Conservation (phyloP, 1,284 basidiomycete species). For the Ganoderma sinense region DNA sequence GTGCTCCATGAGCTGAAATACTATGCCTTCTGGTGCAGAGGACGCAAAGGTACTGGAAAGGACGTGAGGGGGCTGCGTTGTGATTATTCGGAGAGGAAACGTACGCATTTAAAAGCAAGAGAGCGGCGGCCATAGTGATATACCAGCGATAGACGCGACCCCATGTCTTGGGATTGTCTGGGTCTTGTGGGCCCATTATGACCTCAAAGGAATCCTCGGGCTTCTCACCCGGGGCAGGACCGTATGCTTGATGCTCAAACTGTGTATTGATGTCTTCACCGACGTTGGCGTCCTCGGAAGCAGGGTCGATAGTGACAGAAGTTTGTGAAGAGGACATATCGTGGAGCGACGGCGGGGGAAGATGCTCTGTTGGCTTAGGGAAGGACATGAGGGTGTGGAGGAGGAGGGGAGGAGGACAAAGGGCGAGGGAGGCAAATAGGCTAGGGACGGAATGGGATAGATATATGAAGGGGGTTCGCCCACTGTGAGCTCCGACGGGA, state of each 20-base stretch:
- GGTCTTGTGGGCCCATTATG: slow-evolving; percentile 46
- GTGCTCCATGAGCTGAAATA: slow-evolving; percentile 52
- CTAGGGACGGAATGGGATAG: neutral
- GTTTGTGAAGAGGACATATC: slow-evolving; percentile 6
- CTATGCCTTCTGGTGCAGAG: slow-evolving; percentile 59
- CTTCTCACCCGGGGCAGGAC: slow-evolving; percentile 39
- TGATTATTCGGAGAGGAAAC: slow-evolving; percentile 27
- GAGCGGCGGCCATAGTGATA: slow-evolving; percentile 63
- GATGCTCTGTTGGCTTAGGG: neutral
- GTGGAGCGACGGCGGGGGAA: neutral
- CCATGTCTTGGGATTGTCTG: slow-evolving; percentile 68
- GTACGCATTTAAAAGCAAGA: slow-evolving; percentile 77
- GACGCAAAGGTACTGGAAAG: slow-evolving; percentile 64
- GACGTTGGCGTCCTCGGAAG: neutral
- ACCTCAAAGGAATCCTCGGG: slow-evolving; percentile 48
- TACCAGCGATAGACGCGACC: slow-evolving; percentile 63
- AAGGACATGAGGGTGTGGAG: neutral
- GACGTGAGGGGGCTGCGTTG: slow-evolving; percentile 18
- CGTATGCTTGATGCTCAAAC: slow-evolving; percentile 37
- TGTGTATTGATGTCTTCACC: slow-evolving; percentile 40
- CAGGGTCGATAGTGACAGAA: slow-evolving; percentile 3
- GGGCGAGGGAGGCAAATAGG: neutral
- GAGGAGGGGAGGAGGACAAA: neutral
- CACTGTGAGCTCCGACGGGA: neutral
- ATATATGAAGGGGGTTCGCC: neutral